A percentile compares a stretch with the other conserved stretches of the same genome.
These are phyloP conservation scores for Spiromastix sp. DNA, from an alignment of 2,329 filamentous ascomycete species.

Conservation along the genomic window DNA sequence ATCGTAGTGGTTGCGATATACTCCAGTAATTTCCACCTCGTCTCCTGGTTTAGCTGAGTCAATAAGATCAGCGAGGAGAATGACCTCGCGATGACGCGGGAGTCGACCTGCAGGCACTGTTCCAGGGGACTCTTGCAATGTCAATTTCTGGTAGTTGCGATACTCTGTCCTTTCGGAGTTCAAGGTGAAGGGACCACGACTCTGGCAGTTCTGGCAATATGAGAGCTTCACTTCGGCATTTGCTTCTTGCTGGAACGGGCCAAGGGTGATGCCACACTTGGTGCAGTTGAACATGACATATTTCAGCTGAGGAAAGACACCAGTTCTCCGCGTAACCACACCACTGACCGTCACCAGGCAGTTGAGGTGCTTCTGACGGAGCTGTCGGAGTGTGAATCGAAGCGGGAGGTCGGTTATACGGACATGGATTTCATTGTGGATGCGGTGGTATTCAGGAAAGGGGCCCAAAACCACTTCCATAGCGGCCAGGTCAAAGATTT, in stretches of 20 bases:
- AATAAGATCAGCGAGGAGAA: slow-evolving; percentile 93
- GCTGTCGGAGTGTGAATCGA: slow-evolving; percentile 86
- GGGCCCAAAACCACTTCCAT: slow-evolving; percentile 94
- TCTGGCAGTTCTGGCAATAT: slow-evolving; percentile 95
- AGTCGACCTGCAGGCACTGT: slow-evolving; percentile 93
- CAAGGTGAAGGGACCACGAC: slow-evolving; percentile 83
- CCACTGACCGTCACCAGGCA: slow-evolving; percentile 89
- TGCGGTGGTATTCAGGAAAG: slow-evolving; percentile 95
- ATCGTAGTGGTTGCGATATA: slow-evolving; percentile 97
- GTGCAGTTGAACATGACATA: slow-evolving; percentile 97
- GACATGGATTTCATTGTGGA: slow-evolving; percentile 95
- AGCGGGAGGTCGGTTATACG: slow-evolving; percentile 92
- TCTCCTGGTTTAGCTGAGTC: slow-evolving; percentile 95
- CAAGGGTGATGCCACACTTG: slow-evolving; percentile 84
- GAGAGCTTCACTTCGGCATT: slow-evolving; percentile 93
- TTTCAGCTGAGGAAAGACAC: slow-evolving; percentile 95
- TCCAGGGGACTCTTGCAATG: slow-evolving; percentile 90
- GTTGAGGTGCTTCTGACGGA: slow-evolving; percentile 92
- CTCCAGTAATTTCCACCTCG: slow-evolving; percentile 92
- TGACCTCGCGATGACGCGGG: slow-evolving; percentile 85
- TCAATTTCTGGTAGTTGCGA: slow-evolving; percentile 96
- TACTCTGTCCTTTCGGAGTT: slow-evolving; percentile 98
- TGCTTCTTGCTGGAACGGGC: slow-evolving; percentile 95
- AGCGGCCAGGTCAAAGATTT: slow-evolving; percentile 91
- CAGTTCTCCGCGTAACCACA: slow-evolving; percentile 85